Evolutionary conservation across 2,329 filamentous ascomycete species (phyloP).

Genomic region (Fusarium tupiense): DNA sequence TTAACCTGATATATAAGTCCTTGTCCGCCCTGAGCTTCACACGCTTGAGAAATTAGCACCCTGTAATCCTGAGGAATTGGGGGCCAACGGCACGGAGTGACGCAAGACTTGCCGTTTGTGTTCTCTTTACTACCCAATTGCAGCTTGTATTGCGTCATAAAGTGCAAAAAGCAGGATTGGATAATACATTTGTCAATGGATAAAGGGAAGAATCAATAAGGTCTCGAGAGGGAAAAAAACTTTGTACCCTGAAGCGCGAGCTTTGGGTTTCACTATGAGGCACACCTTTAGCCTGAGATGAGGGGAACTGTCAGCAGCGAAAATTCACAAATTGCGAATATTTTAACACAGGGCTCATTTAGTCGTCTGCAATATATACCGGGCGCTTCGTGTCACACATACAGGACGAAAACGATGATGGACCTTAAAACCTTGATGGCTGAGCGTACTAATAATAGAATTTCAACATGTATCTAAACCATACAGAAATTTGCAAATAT

Average conservation of each 20-base stretch:
- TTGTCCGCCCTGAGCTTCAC: fast-evolving
- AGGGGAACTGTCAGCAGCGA: no score
- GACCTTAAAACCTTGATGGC: fast-evolving
- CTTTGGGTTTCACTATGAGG: fast-evolving
- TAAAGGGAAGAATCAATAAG: no score
- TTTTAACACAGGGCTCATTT: background rate
- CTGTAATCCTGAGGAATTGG: background rate
- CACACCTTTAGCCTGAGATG: background rate
- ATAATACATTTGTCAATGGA: fast-evolving
- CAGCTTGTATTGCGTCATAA: background rate
- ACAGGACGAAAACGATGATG: background rate
- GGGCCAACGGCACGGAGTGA: background rate
- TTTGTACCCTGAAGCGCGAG: background rate
- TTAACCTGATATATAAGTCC: background rate
- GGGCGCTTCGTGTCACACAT: background rate
- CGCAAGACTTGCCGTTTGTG: background rate
- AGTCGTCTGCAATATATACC: background rate
- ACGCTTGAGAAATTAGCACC: background rate
- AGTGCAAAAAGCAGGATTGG: background rate
- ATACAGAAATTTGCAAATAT: background rate
- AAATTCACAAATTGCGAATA: background rate
- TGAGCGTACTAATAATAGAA: background rate
- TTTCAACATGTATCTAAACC: fast-evolving
- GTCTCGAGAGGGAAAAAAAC: fast-evolving
- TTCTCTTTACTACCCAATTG: background rate